Base-by-base conservation (phyloP, 2,329 filamentous ascomycete genomes). In the Penicillium frequentans region DNA sequence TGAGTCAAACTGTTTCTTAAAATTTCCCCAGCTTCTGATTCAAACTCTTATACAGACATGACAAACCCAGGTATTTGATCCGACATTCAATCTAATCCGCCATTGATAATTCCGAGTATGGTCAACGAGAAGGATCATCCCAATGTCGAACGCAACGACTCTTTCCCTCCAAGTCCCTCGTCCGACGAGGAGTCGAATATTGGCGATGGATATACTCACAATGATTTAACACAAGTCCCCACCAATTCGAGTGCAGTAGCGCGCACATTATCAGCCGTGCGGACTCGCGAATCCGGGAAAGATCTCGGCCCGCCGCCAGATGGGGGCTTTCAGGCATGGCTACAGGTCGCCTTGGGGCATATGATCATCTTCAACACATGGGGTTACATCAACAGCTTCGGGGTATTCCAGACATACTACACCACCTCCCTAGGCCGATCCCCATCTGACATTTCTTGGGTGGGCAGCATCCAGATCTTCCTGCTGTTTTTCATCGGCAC, bases 281-380 rank as follows among this genome's bases (percentile, higher is more conserved):
- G 72, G 43, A 76, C 75, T 3, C 67, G 68, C 52, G 74, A 74
- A 37, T 74, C 72, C 5, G 68, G 69, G 4, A 71, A 65, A 56
- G 70, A 73, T 39, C 58, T 73, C 11, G 74, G 73, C 0, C 76
- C 75, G 13, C 74, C 76, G 11, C 76, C 76, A 5, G 76, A 86
- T 54, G 83, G 83, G 8, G 84, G 84, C 1, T 64, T 80, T 27
- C 66, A 73, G 31, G 84, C 84, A n/a, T 86, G 83, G 83, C 71
- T 77, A 0, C 84, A 86, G 64, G 82, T 82, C 3, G 74, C 77
- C 2, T 73, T 83, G 11, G 79, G 74, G 2, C 83, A 83, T 63
- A 70, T 82, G 48, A 75, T 84, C 46, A 82, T 83, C 62, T 82
- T 85, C 68, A 84, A 81, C 61, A 83, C 83, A 1, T 86, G 84